Base-by-base conservation (phyloP, 805 yeast species). In the Sugiyamaella smithiae region DNA sequence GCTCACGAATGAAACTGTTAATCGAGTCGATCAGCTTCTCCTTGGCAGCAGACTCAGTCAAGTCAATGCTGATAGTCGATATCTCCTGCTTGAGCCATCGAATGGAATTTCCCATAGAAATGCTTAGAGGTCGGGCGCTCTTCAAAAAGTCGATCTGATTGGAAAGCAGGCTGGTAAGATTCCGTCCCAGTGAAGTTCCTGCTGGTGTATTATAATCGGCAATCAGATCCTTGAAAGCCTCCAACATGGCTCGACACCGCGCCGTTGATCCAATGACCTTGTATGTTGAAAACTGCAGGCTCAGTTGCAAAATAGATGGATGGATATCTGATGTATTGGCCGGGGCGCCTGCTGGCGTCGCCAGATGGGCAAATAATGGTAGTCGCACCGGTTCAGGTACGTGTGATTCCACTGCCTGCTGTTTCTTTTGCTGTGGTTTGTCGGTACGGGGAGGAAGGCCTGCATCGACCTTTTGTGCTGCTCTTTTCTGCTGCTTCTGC, bases 61-160 rank as follows among this genome's bases (percentile, higher is more conserved):
- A 72, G 54, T 86, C 95, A 48, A 90, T 82, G 50, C 89, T 82
- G 43, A 91, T 80, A 37, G 78, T 75, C 0, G 97, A 81, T 48
- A 93, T 91, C 65, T 87, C 91, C 70, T 91, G 98, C 63, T 93
- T 93, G 55, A 93, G 75, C 97, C 97, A 90, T 60, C 99, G 80
- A 57, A 93, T 93, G 2, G 97, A 91, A 70, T 90, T 93, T 47
- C 99, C 99, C 99, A 93, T 93, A 0, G 96, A 79, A 1, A 90
- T 86, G 48, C 93, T 82, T 43, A 93, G 74, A 0, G 98, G 97
- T 54, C 99, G 80, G 2, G 97, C 90, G 7, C 88, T 81, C 60
- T 88, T 91, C 58, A 93, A 72, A 57, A 85, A 88, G 64, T 91
- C 99, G 56, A 93, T 93, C 68, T 93, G 99, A 62, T 85, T 88